phyloP scores from a whole-genome alignment of 306 rosid species.

The Corylus heterophylla region DNA sequence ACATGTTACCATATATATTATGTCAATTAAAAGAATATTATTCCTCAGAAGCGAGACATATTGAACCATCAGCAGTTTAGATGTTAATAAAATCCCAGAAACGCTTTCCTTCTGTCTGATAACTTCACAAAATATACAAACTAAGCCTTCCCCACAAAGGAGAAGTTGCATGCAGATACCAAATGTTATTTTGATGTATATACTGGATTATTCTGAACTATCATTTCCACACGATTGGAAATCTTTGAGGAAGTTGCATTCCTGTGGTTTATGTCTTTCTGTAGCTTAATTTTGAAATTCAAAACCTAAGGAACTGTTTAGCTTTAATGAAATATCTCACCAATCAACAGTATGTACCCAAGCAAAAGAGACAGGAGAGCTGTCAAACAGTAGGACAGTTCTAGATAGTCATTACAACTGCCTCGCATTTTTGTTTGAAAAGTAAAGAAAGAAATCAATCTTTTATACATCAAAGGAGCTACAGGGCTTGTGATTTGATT shows the following conservation, averaged over 20 bases:
- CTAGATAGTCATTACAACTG: not conserved
- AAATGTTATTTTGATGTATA: not conserved
- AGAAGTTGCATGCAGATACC: not conserved
- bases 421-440: not conserved
- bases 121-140: not conserved
- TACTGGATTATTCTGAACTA: not conserved
- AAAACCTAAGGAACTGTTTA: not conserved
- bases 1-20: too few relatives aligned
- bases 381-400: not conserved
- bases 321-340: not conserved
- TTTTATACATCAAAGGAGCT: not conserved
- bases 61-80: not conserved
- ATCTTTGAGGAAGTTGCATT: not conserved
- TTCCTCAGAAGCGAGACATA: too few relatives aligned
- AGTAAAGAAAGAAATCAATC: not conserved
- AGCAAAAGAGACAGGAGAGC: not conserved
- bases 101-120: not conserved
- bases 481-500: not conserved
- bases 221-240: not conserved
- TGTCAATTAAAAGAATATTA: too few relatives aligned
- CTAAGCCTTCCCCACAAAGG: not conserved
- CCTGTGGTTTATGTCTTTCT: not conserved
- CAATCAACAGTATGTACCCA: not conserved
- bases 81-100: not conserved
- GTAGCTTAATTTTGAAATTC: not conserved